phyloP scores from a whole-genome alignment of 495 filamentous ascomycete species.

The Talaromyces stipitatus region DNA sequence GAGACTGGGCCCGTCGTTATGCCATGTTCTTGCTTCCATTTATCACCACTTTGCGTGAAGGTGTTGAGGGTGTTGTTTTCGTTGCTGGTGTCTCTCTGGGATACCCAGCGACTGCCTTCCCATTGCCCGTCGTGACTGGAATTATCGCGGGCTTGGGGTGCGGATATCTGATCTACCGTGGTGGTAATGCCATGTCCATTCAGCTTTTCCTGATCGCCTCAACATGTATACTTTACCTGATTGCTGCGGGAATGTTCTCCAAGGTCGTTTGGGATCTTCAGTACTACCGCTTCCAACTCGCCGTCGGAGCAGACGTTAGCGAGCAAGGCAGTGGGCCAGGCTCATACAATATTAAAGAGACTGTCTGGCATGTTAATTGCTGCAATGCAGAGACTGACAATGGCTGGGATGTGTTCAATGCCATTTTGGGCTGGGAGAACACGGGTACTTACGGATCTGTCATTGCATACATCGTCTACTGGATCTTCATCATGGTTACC shows the following conservation, averaged over 20 bases:
- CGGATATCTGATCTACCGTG: constrained; percentile 66
- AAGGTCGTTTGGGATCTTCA: constrained; percentile 68
- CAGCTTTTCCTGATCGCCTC: constrained; percentile 75
- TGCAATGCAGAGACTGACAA: constrained; percentile 70
- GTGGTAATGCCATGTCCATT: constrained; percentile 56
- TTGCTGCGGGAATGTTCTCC: constrained; percentile 80
- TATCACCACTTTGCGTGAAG: constrained; percentile 76
- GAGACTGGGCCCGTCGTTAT: constrained; percentile 31
- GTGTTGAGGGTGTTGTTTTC: constrained; percentile 75
- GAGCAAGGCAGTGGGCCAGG: constrained; percentile 74
- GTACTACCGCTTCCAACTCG: neutral
- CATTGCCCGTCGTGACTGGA: constrained; percentile 63
- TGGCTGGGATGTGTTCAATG: constrained; percentile 90
- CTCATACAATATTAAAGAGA: constrained; percentile 77
- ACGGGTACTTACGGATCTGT: constrained; percentile 74
- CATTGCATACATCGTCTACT: constrained; percentile 86
- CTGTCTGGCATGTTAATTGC: constrained; percentile 92
- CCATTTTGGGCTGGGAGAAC: constrained; percentile 76
- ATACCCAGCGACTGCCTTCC: constrained; percentile 66
- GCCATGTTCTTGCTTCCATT: constrained; percentile 78
- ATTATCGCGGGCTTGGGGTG: constrained; percentile 53
- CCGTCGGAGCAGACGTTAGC: constrained; percentile 57
- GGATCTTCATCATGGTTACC: constrained; percentile 54
- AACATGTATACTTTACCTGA: constrained; percentile 77
- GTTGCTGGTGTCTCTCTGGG: constrained; percentile 72